Evolutionary conservation across 148 eudicot species (phyloP), one percentile per base, ranked within the genome.

Genomic region (Rhododendron henanense): DNA sequence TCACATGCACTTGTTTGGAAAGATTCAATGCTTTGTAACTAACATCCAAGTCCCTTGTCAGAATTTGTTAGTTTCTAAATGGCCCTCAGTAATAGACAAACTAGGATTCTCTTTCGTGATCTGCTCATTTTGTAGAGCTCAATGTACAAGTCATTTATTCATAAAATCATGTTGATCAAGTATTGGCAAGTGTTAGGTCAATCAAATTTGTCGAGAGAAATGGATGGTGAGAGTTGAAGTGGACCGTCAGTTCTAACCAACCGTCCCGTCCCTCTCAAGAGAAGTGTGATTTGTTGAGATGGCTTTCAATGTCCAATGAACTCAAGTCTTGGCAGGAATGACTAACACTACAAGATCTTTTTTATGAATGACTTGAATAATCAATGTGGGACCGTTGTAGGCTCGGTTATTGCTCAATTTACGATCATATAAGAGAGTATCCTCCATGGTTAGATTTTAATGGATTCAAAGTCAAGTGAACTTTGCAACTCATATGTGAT

Each of bases 1-100:
- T 71, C 76, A 71, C 76, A 71, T 53, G 83, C 14, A 81, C 69
- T 21, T 53, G 39, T 19, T 79, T 50, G 61, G 82, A 79, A 50
- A 28, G 61, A 55, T 79, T 79, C 61, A 15, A 33, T 78, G 61
- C 61, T 48, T 79, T 79, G 82, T 79, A 79, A 79, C 21, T 28
- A 39, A 9, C 47, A 37, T 81, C 65, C 67, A 55, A 47, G 23
- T 50, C 23, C 16, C 61, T 41, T 50, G 63, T 79, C 63, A 11
- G 39, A n/a, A 10, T 79, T 79, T 79, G 19, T 79, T 14, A 1
- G 61, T 79, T 18, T 50, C 23, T 33, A 79, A 25, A 25, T 51
- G 39, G 61, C 63, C 33, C 0, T 13, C 13, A 28, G 61, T 51
- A 79, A 79, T 1, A 28, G 14, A 35, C 61, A 79, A 16, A 11